Percentiles rank a stretch among this genome's conserved stretches.
Evolutionary conservation across 208 protist genomes (phyloP).

Genomic region (Leptomonas seymouri): DNA sequence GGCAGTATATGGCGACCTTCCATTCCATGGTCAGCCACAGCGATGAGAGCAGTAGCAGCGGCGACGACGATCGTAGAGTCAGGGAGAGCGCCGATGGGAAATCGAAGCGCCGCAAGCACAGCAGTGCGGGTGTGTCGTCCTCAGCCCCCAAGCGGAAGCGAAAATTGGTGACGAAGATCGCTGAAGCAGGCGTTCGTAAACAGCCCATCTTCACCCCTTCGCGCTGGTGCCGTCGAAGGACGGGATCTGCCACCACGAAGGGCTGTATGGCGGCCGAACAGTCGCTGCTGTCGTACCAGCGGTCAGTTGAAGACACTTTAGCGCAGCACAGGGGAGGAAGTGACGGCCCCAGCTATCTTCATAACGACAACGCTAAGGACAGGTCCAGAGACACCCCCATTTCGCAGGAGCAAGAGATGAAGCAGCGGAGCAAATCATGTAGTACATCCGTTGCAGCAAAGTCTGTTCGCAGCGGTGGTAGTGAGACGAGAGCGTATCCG

Average conservation of each 20-base stretch:
- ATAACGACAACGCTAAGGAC: neutral
- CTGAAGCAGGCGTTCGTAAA: neutral
- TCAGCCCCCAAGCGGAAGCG: neutral
- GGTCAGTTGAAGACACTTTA: constrained; percentile 15
- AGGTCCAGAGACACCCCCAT: neutral
- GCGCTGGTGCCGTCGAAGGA: constrained; percentile 4
- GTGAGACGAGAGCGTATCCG: neutral
- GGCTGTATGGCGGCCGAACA: neutral
- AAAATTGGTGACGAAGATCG: neutral
- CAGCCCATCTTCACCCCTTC: constrained; percentile 24
- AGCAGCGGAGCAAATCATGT: neutral
- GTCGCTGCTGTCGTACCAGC: constrained; percentile 16
- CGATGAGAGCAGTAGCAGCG: constrained; percentile 16
- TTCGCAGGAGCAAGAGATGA: neutral
- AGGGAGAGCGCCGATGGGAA: neutral
- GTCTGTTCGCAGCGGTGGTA: neutral
- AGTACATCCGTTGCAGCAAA: neutral
- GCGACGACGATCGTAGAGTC: constrained; percentile 7
- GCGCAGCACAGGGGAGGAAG: constrained; percentile 1
- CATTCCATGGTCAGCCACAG: constrained; percentile 28
- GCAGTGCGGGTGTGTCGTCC: neutral
- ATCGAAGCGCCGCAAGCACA: neutral
- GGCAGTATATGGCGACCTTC: constrained; percentile 34
- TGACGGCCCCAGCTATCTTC: neutral
- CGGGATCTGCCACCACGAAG: neutral